These are phyloP conservation scores for Paraphoma chrysanthemicola DNA, from an alignment of 2,329 filamentous ascomycete species.

Conservation along the genomic window DNA sequence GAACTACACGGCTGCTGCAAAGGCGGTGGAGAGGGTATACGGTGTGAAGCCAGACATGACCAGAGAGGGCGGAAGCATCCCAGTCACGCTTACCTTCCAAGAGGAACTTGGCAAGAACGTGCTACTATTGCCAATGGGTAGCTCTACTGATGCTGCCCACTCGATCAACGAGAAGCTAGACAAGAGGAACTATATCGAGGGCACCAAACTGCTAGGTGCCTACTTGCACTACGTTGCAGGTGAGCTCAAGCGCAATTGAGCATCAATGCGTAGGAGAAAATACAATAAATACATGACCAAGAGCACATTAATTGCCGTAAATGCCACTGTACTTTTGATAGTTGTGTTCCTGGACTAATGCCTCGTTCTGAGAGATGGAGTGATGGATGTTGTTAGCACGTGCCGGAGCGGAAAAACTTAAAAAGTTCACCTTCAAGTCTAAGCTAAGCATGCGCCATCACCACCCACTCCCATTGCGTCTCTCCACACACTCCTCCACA, in stretches of 20 bases:
- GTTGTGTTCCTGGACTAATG: slow-evolving; percentile 10
- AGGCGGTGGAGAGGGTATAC: slow-evolving; percentile 96
- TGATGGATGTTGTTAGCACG: neutral
- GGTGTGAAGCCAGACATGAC: slow-evolving; percentile 94
- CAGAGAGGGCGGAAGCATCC: slow-evolving; percentile 95
- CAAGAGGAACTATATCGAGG: slow-evolving; percentile 96
- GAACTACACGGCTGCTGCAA: slow-evolving; percentile 95
- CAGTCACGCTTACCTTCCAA: slow-evolving; percentile 96
- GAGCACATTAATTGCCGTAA: neutral
- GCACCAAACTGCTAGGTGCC: slow-evolving; percentile 91
- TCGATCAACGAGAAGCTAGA: slow-evolving; percentile 99
- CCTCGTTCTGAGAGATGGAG: neutral
- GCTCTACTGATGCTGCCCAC: slow-evolving; percentile 94
- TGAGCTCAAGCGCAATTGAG: slow-evolving; percentile 67
- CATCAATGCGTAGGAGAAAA: neutral
- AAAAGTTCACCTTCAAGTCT: slow-evolving; percentile 30
- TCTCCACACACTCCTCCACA: slow-evolving; percentile 16
- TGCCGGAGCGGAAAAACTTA: slow-evolving; percentile 33
- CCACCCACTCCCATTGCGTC: slow-evolving; percentile 12
- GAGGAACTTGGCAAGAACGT: slow-evolving; percentile 98
- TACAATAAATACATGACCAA: too few species aligned
- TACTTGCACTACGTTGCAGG: slow-evolving; percentile 97
- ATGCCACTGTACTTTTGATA: neutral
- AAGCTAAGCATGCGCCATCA: slow-evolving; percentile 14
- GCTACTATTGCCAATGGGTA: slow-evolving; percentile 93